Conservation (phyloP, 805 yeast species). For the Ogataea pini region DNA sequence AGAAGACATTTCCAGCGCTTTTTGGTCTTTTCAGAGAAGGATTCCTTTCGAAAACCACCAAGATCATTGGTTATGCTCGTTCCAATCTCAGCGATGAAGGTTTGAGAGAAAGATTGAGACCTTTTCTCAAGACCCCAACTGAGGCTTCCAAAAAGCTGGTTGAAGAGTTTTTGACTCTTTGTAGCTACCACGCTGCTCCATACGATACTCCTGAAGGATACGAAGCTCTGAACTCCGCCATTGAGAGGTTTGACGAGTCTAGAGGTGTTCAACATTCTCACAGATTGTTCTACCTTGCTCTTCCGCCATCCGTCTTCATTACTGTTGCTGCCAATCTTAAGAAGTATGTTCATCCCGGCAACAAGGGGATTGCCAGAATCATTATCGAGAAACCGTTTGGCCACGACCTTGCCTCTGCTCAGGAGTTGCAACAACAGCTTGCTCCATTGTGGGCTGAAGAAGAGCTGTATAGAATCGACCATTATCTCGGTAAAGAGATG, state of each 20-base stretch:
- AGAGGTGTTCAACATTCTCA: conserved; percentile 55
- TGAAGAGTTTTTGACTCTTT: conserved; percentile 64
- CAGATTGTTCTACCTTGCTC: conserved; percentile 86
- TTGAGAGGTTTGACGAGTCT: conserved; percentile 59
- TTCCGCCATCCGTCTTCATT: conserved; percentile 92
- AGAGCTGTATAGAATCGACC: conserved; percentile 94
- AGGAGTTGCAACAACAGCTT: conserved; percentile 71
- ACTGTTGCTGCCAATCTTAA: conserved; percentile 75
- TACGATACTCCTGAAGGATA: conserved; percentile 84
- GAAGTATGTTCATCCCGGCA: conserved; percentile 60
- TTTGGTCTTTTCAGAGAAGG: conserved; percentile 80
- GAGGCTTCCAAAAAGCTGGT: conserved; percentile 41
- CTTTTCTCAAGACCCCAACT: conserved; percentile 49
- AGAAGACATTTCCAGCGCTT: conserved; percentile 89
- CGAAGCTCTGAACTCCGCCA: conserved; percentile 50
- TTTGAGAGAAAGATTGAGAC: conserved; percentile 64
- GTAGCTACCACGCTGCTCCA: conserved; percentile 72
- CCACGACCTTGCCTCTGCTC: conserved; percentile 77
- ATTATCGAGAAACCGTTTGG: conserved; percentile 98
- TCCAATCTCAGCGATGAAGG: conserved; percentile 69
- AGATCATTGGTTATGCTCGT: conserved; percentile 91
- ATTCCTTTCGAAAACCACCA: conserved; percentile 64
- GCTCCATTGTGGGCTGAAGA: conserved; percentile 89
- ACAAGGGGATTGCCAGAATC: conserved; percentile 70
- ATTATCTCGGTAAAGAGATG: conserved; percentile 96